These are phyloP conservation scores for Kurtzmaniella quercitrusa DNA, from an alignment of 1,139 yeast genomes.

Conservation along the genomic window DNA sequence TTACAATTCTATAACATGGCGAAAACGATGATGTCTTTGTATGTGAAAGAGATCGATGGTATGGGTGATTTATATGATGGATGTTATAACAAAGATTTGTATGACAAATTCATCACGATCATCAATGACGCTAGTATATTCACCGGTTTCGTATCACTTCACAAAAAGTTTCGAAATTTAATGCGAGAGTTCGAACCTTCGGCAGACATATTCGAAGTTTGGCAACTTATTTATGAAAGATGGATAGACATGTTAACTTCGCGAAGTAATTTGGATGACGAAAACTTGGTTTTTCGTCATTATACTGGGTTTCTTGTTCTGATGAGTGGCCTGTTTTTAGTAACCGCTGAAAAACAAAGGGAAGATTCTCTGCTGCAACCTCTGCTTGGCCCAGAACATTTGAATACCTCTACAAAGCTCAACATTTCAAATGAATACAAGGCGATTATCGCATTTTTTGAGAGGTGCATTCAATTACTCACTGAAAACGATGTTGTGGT, in stretches of 20 bases:
- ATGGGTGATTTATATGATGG: constrained; percentile 2
- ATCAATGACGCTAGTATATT: constrained; percentile 58
- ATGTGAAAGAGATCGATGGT: constrained; percentile 32
- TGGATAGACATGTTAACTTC: constrained; percentile 41
- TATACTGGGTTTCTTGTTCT: constrained; percentile 61
- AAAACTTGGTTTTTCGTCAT: constrained; percentile 48
- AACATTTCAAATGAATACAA: neutral
- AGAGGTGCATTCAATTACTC: constrained; percentile 45
- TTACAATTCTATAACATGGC: constrained; percentile 53
- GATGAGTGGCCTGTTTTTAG: constrained; percentile 51
- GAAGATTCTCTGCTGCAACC: neutral
- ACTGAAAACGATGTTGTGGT: constrained; percentile 49
- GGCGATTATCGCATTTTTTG: constrained; percentile 42
- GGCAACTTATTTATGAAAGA: constrained; percentile 55
- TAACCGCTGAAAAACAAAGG: constrained; percentile 3
- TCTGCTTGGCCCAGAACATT: neutral
- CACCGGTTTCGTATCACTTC: constrained; percentile 74
- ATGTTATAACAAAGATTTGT: constrained; percentile 16
- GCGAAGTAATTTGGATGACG: constrained; percentile 21
- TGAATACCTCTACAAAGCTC: constrained; percentile 10
- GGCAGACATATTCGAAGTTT: constrained; percentile 53
- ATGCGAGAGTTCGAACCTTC: constrained; percentile 59
- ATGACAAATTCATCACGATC: constrained; percentile 46
- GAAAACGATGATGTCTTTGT: constrained; percentile 43
- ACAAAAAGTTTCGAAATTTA: constrained; percentile 58